Conservation (phyloP, 2,329 filamentous ascomycete species). For the Clonostachys rosea region DNA sequence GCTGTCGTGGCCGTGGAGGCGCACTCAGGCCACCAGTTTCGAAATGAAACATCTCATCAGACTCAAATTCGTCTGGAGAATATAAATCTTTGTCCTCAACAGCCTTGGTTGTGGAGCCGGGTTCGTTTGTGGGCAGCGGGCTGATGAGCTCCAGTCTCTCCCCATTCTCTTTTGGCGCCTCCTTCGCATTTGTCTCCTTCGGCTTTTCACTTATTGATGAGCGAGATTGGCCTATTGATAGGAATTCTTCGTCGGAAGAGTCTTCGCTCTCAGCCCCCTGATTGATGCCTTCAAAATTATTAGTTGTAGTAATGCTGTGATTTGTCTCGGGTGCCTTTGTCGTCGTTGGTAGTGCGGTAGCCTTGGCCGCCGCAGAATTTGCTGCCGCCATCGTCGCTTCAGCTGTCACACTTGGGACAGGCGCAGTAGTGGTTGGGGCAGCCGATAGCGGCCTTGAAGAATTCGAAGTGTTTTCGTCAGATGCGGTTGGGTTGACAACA, state of each 20-base stretch:
- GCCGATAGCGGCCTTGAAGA: no score
- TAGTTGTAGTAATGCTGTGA: background rate
- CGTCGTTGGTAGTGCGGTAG: constrained; percentile 6
- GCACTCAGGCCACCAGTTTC: constrained; percentile 27
- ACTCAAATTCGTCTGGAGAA: constrained; percentile 11
- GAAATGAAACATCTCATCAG: constrained; percentile 38
- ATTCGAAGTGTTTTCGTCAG: background rate
- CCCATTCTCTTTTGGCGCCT: no score
- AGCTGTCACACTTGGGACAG: no score
- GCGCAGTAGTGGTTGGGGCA: no score
- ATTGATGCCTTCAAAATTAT: no score
- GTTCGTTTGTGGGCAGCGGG: background rate
- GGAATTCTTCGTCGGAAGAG: constrained; percentile 33
- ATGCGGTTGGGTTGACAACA: constrained; percentile 30
- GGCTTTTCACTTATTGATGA: constrained; percentile 18
- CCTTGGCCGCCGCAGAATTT: no score
- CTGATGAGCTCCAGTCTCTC: no score
- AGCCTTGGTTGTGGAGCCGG: background rate
- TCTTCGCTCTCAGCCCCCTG: constrained; percentile 10
- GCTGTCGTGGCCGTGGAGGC: constrained; percentile 15
- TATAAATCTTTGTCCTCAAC: constrained; percentile 5
- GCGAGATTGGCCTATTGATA: constrained; percentile 30
- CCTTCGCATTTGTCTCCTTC: background rate
- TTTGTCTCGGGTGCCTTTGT: background rate
- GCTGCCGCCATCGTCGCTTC: no score